Evolutionary conservation across 371 early-diverging fungal species (phyloP), one percentile per base, ranked within the genome.

Genomic region (Rhizopus stolonifer): DNA sequence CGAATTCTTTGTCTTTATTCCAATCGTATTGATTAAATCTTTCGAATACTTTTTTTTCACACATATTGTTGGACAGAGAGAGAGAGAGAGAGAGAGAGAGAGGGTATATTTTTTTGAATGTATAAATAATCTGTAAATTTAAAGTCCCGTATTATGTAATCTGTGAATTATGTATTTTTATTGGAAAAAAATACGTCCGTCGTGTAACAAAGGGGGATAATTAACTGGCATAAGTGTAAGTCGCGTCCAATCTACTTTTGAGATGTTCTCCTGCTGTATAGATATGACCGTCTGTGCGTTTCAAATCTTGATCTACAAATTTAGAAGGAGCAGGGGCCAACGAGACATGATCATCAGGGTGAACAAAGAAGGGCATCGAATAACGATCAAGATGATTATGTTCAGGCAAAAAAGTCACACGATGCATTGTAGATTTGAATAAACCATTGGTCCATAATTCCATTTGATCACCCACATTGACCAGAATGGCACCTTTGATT

Each of bases 391-490:
- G 50, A 43, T 80, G 61, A 13, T 70, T 63, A 49, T 80, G 85
- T 46, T 80, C 80, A 8, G 78, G 81, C 15, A 77, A 70, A 61
- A 82, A 84, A 24, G 81, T 72, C 21, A 91, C 89, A 4, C 90
- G 82, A 56, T 89, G 90, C 54, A 74, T 63, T 8, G 86, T 88
- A 0, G 87, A 87, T 64, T 79, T 83, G 33, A 89, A 70, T 23
- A 85, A 59, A 0, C 86, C 88, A 42, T 74, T 76, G 5, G 88
- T 87, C 91, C 91, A 91, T 4, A 64, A 47, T 48, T 78, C 70
- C 72, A 78, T 70, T 32, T 64, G 78, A 54, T 89, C 89, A 1
- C 82, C 91, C 24, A 87, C 80, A 60, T 89, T 91, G 44, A 91
- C 81, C 36, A 87, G 56, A 45, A 88, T 72, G 3, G 85, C 69